phyloP scores from a whole-genome alignment of 192 early-diverging fungal species.

The Backusella macrospora region DNA sequence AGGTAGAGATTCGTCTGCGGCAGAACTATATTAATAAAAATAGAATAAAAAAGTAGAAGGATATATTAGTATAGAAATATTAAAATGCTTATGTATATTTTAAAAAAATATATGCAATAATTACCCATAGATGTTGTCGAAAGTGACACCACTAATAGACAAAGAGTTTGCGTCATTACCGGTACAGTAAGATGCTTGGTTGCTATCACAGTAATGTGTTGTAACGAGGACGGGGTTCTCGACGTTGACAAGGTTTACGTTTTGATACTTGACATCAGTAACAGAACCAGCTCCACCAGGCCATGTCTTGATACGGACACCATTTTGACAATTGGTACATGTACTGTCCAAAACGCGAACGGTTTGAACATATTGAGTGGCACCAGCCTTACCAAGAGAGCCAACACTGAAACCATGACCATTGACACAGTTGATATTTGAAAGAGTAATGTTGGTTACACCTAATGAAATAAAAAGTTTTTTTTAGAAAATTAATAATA shows the following conservation, averaged over 20 bases:
- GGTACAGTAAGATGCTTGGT: no score
- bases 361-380: slow-evolving; percentile 40
- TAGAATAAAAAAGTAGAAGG: neutral
- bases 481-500: no score
- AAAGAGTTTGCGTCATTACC: slow-evolving; percentile 35
- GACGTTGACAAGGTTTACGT: no score
- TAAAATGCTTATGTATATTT: no score
- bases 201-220: no score
- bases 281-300: no score
- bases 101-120: no score
- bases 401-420: slow-evolving; percentile 32
- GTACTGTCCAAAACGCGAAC: slow-evolving; percentile 38
- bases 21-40: neutral
- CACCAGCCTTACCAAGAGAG: slow-evolving; percentile 17
- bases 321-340: no score
- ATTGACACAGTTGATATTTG: slow-evolving; percentile 40
- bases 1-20: slow-evolving; percentile 6
- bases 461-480: slow-evolving; percentile 6
- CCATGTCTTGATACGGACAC: no score
- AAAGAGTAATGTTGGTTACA: slow-evolving; percentile 45
- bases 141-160: slow-evolving; percentile 46
- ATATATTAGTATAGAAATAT: neutral
- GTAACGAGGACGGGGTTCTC: no score
- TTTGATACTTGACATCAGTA: no score
- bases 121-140: slow-evolving; percentile 44